phyloP scores from a whole-genome alignment of 768 basidiomycete species.

The Bullera alba region DNA sequence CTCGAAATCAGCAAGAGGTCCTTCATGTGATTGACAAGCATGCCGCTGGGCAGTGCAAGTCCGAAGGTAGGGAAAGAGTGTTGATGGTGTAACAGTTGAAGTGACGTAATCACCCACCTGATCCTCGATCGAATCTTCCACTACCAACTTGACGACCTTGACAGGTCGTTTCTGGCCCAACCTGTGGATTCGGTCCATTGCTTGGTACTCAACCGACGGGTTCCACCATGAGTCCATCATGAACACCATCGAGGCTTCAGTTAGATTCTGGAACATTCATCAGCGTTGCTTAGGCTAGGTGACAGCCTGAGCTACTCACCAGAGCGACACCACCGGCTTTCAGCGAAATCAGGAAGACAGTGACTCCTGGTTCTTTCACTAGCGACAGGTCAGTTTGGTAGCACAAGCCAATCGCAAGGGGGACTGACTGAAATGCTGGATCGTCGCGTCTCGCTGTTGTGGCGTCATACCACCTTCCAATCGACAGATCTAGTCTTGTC shows the following conservation, averaged over 20 bases:
- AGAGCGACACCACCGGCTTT: conserved; percentile 76
- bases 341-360: conserved; percentile 88
- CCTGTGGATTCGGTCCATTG: conserved; percentile 93
- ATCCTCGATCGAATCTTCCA: conserved; percentile 88
- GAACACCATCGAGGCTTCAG: conserved; percentile 75
- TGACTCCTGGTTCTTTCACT: conserved; percentile 90
- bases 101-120: conserved; percentile 13
- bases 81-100: not conserved
- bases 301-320: conserved; percentile 55
- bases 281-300: conserved; percentile 62
- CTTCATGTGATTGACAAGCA: too few relatives aligned
- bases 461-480: conserved; percentile 97
- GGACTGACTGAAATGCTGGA: conserved; percentile 79
- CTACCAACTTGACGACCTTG: conserved; percentile 82
- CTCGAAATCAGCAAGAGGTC: too few relatives aligned
- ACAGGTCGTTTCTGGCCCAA: conserved; percentile 92
- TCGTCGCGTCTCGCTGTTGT: conserved; percentile 86
- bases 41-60: too few relatives aligned
- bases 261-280: conserved; percentile 30
- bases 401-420: conserved; percentile 1
- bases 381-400: not conserved
- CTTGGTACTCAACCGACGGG: conserved; percentile 66
- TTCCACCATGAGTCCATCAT: conserved; percentile 99
- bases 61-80: too few relatives aligned
- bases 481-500: conserved; percentile 64